Evolutionary conservation across 345 rosid species (phyloP), one percentile per base, ranked within the genome.

Genomic region (Aquilaria malaccensis): DNA sequence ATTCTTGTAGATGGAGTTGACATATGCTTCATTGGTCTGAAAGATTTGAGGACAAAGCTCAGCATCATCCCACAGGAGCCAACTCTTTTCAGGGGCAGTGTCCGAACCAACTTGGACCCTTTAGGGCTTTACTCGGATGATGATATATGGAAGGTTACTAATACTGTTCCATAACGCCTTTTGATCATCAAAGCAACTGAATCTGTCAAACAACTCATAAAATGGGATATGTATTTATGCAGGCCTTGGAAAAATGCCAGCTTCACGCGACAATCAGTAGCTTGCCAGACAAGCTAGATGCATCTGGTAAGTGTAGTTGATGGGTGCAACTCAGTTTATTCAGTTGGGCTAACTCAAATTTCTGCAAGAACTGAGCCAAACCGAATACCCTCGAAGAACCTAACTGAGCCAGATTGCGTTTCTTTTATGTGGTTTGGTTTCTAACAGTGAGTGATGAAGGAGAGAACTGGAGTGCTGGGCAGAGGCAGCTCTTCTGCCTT

Each of bases 51-150:
- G 58, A 74, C 76, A 81, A 93, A 85, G 74, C 88, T 93, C n/a
- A 84, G 98, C 74, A 89, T 89, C 70, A 89, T 93, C 69, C 98
- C 98, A 70, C 98, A 93, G 70, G 98, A 93, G 10, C 89, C 98
- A 63, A 83, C 96, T 59, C 91, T 89, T 54, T 89, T 93, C 67
- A 68, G 81, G 58, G 98, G 96, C 22, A 84, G 91, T 49, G 76
- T 93, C 45, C 76, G 98, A 45, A 85, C 88, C 7, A 93, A 89
- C 70, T 73, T 89, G 66, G 98, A 89, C 57, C 98, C 98, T 67
- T 65, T 93, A 50, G 85, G 93, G 65, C 79, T 84, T 68, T 79
- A 81, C 61, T 70, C 94, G 2, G 94, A 93, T 30, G 67, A 68
- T 46, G 89, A 89, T 66, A 82, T 92, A 71, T 92, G 98, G 98